Conservation (phyloP, 768 basidiomycete species). For the Pisolithus orientalis region DNA sequence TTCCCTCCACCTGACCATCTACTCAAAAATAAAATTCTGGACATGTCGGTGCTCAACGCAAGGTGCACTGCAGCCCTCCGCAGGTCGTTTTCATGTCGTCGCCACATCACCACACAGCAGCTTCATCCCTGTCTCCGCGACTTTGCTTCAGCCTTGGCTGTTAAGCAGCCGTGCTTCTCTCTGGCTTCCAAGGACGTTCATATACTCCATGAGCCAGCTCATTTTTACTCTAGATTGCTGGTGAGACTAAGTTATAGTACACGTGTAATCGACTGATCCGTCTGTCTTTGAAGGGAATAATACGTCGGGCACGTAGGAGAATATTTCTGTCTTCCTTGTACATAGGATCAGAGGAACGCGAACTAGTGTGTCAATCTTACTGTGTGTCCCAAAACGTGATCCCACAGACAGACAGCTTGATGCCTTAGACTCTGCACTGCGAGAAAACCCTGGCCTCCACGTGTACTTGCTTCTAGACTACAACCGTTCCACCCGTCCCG, state of each 20-base stretch:
- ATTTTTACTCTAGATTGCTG: constrained; percentile 52
- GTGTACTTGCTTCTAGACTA: constrained; percentile 75
- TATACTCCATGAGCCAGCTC: constrained; percentile 49
- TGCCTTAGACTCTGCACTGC: constrained; percentile 55
- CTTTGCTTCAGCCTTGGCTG: constrained; percentile 30
- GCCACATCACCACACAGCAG: constrained; percentile 23
- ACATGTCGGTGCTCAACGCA: not conserved
- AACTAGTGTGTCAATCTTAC: constrained; percentile 53
- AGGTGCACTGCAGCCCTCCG: constrained; percentile 2
- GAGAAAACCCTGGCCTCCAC: constrained; percentile 51
- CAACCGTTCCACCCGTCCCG: constrained; percentile 71
- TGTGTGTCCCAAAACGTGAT: not conserved
- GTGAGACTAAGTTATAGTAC: constrained; percentile 32
- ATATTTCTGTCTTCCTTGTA: constrained; percentile 91
- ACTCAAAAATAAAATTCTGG: too few species aligned
- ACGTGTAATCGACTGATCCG: not conserved
- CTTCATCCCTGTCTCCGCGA: constrained; percentile 33
- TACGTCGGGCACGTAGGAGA: constrained; percentile 66
- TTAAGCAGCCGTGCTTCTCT: constrained; percentile 43
- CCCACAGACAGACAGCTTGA: constrained; percentile 51
- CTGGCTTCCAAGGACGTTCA: constrained; percentile 41
- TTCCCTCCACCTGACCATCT: not conserved
- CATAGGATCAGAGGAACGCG: constrained; percentile 70
- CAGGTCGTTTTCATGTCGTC: constrained; percentile 10
- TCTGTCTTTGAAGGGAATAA: constrained; percentile 52